Conservation (phyloP, 2,329 filamentous ascomycete genomes). For the Coniochaeta sp. region DNA sequence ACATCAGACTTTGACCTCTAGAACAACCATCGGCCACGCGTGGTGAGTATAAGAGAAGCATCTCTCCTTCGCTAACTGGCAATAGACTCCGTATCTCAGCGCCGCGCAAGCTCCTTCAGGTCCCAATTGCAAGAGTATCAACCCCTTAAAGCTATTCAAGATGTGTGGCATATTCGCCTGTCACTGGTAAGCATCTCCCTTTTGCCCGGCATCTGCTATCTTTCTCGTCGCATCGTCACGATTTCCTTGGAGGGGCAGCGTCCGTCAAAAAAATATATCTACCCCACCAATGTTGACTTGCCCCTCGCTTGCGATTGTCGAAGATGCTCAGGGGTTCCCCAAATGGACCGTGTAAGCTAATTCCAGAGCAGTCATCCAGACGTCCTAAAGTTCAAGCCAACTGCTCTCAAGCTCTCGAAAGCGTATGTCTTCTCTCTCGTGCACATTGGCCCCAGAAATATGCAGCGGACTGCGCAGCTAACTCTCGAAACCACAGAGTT, state of each 20-base stretch:
- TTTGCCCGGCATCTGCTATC: slow-evolving; percentile 11
- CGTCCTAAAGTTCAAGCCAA: slow-evolving; percentile 94
- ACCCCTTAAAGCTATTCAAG: slow-evolving; percentile 12
- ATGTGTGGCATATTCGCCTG: slow-evolving; percentile 99
- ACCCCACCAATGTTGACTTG: neutral
- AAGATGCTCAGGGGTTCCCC: neutral
- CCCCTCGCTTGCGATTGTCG: neutral
- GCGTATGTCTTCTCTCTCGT: slow-evolving; percentile 53
- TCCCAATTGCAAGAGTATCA: neutral
- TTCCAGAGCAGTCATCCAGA: slow-evolving; percentile 64
- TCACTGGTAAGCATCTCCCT: slow-evolving; percentile 61
- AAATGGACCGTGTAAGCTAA: slow-evolving; percentile 5
- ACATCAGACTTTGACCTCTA: neutral
- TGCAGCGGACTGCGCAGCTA: slow-evolving; percentile 24
- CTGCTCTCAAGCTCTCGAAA: slow-evolving; percentile 87
- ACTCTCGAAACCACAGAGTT: slow-evolving; percentile 51
- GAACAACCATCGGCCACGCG: neutral
- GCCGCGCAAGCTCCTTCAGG: slow-evolving; percentile 7
- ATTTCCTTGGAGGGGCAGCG: slow-evolving; percentile 26
- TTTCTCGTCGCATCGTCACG: slow-evolving; percentile 4
- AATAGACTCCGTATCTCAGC: slow-evolving; percentile 14
- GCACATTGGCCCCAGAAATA: slow-evolving; percentile 16
- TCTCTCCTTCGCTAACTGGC: slow-evolving; percentile 12
- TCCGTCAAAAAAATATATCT: neutral
- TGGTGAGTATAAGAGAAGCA: slow-evolving; percentile 14